Evolutionary conservation across 805 yeast species (phyloP), one percentile per base, ranked within the genome.

Genomic region (Starmerella sp.): DNA sequence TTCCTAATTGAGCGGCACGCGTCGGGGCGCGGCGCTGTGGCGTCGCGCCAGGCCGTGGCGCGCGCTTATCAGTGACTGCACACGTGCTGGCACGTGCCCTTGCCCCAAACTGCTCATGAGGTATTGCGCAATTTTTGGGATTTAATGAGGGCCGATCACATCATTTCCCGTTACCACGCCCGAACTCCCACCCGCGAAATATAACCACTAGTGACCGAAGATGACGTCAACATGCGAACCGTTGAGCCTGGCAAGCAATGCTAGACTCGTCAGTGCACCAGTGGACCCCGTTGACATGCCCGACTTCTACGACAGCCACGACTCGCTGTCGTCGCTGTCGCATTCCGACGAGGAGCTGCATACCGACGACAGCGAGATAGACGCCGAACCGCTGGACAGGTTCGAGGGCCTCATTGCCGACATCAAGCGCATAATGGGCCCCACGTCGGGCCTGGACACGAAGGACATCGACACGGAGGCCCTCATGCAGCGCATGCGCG

Each of bases 401-500:
- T 71, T 72, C 54, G 67, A 65, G 30, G 63, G 63, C 37, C 66
- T 74, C 34, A 66, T 73, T 31, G 64, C 57, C 34, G 69, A 67
- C 32, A 62, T 73, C 48, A 63, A 68, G 48, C 59, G 60, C 31
- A 67, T 69, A 36, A 59, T 73, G 53, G 74, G 71, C 13, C 69
- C 69, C 34, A 63, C 71, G 3, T 66, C 72, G 3, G 73, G 73
- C 7, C 60, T 69, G 30, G 66, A 69, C 55, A 65, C 68, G 17
- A 72, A 69, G 6, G 84, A 81, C 50, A 77, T 83, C 41, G 81
- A 83, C 62, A 76, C 56, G 55, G 71, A 67, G 34, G 59, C 71
- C 29, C 69, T 83, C 42, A 70, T 71, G 66, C 60, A 62, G 41
- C 62, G 76, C 39, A 73, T 83, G 80, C 70, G 71, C 38, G 60